Evolutionary conservation across 805 yeast genomes (phyloP), one percentile per base, ranked within the genome.

Genomic region (Candida qinlingensis): DNA sequence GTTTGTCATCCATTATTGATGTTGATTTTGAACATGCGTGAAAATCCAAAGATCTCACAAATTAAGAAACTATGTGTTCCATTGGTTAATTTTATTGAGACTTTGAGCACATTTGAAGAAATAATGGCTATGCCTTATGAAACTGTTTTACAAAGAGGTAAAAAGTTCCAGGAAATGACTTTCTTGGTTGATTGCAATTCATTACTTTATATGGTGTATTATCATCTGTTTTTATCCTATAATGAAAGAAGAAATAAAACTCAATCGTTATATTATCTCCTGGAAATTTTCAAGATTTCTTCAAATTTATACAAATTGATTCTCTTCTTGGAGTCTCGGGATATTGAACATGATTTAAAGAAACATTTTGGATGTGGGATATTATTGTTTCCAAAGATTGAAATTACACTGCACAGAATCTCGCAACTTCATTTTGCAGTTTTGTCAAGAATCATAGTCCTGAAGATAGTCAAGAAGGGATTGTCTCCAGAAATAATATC

Each of bases 351-450:
- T 35, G 54, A 60, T 43, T 7, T 59, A 25, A 29, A 46, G 28
- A 49, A 52, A 33, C 58, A 58, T 30, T 61, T 61, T 46, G 63
- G 64, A 7, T 36, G 31, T 43, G 52, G 59, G 4, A 38, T 47
- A 2, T 19, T 50, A 5, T 36, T 56, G 9, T 51, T 57, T 28
- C 64, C 57, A 26, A 59, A 50, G 44, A 50, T 61, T 33, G 63
- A 60, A 30, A 13, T 53, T 11, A 39, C 45, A 5, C 5, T 52
- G 2, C 65, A 60, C 37, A 53, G 60, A 44, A 42, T 52, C 27
- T 47, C 54, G 6, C 60, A 54, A 27, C 9, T 59, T 4, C 25
- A 55, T 29, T 58, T 60, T 48, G 35, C 54, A 7, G 12, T 54
- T 1, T 7, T 54, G 4, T 30, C 51, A 10, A 54, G 65, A 29